Evolutionary conservation across 2,329 filamentous ascomycete genomes (phyloP).

Genomic region (Penicillium glabrum): DNA sequence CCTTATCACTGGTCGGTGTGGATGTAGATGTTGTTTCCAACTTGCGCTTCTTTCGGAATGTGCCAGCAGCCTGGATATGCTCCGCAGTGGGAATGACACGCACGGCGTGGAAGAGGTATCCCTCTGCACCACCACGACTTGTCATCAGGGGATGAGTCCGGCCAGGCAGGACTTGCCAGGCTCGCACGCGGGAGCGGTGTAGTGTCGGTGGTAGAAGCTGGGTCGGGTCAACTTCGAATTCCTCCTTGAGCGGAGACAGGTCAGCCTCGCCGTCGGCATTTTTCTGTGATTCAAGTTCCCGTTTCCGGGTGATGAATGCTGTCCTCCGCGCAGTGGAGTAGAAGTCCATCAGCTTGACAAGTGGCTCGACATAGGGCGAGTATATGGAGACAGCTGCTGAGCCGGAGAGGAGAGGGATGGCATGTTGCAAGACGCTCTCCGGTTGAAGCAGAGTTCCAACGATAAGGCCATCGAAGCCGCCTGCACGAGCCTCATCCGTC

Average conservation of each 20-base stretch:
- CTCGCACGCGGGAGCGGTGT: slow-evolving; percentile 74
- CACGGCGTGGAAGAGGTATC: slow-evolving; percentile 83
- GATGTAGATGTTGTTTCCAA: slow-evolving; percentile 36
- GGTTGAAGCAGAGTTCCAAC: slow-evolving; percentile 82
- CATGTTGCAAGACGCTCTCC: slow-evolving; percentile 69
- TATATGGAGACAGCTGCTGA: slow-evolving; percentile 86
- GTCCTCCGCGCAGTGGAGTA: slow-evolving; percentile 79
- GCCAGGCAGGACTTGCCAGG: slow-evolving; percentile 89
- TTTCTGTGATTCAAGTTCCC: slow-evolving; percentile 26
- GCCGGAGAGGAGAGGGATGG: slow-evolving; percentile 77
- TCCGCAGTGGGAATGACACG: slow-evolving; percentile 77
- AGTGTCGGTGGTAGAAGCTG: slow-evolving; percentile 75
- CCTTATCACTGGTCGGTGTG: slow-evolving; percentile 24
- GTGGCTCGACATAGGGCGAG: slow-evolving; percentile 74
- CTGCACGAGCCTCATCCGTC: slow-evolving; percentile 71
- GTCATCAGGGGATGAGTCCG: slow-evolving; percentile 96
- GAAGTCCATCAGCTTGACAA: slow-evolving; percentile 74
- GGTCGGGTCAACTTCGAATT: slow-evolving; percentile 87
- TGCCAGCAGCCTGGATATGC: slow-evolving; percentile 78
- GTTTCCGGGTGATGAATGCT: slow-evolving; percentile 59
- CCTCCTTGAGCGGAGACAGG: slow-evolving; percentile 46
- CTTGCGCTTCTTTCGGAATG: slow-evolving; percentile 65
- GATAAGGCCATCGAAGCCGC: slow-evolving; percentile 79
- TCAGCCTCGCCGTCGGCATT: slow-evolving; percentile 15
- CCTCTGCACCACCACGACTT: slow-evolving; percentile 79